Evolutionary conservation across 768 basidiomycete genomes (phyloP), one percentile per base, ranked within the genome.

Genomic region (Myochromella boudieri): DNA sequence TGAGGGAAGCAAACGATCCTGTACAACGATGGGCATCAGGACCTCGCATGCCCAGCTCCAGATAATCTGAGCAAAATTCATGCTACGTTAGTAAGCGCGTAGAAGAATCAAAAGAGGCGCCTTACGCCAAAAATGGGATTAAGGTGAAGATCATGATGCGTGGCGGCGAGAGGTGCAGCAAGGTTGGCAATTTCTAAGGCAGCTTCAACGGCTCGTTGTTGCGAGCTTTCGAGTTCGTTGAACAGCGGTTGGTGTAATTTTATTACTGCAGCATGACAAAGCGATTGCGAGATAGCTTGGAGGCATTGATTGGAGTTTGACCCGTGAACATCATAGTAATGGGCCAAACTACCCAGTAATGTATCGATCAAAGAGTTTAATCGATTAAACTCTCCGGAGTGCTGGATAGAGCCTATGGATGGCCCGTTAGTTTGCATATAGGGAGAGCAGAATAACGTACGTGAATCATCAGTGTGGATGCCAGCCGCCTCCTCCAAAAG

Each of bases 331-430:
- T 17, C 14, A 24, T 34, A 38, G 3, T 34, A 20, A 3, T 20
- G 31, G 12, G 48, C 27, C 2, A 50, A 14, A 34, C 24, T 50
- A 2, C 12, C 25, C 25, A 25, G 36, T 14, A 44, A 27, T 15
- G 15, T 14, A 17, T 50, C 38, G 22, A 50, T 44, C 28, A 50
- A 17, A 6, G 43, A 44, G 14, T 50, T 43, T 10, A 50, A 29
- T 9, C 36, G 48, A 6, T 27, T 20, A 15, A 40, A 33, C 1
- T 37, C 9, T 1, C 43, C 48, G 1, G 48, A 50, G 34, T 50
- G 48, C 6, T 44, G 20, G 22, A 44, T 38, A 8, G 37, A 27
- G 11, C 24, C 48, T 50, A 24, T 28, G 11, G 10, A 21, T 8
- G 10, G 18, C 4, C 3, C 12, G 8, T 2, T n/a, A n/a, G 18